These are phyloP conservation scores for Leccinum boreale DNA, from an alignment of 768 basidiomycete species.

Conservation along the genomic window DNA sequence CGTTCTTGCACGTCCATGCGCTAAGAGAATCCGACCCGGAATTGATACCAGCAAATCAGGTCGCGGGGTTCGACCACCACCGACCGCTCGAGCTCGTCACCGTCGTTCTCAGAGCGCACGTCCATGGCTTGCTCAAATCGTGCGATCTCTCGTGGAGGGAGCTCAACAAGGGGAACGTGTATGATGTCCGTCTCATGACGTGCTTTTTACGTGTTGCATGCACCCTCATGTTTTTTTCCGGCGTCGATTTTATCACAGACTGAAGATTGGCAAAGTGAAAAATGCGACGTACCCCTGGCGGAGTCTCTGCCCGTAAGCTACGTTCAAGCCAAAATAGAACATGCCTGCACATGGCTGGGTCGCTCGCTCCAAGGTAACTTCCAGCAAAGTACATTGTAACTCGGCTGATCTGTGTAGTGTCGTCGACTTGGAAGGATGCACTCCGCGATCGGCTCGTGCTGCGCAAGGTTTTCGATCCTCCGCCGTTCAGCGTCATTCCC, in stretches of 20 bases:
- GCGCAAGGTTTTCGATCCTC: conserved; percentile 46
- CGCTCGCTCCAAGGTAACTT: conserved; percentile 40
- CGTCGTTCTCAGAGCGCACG: conserved; percentile 62
- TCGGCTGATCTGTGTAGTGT: conserved; percentile 34
- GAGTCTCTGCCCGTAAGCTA: conserved; percentile 58
- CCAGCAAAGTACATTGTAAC: neutral
- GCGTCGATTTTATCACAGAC: conserved; percentile 40
- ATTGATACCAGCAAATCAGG: conserved; percentile 29
- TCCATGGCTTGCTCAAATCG: conserved; percentile 72
- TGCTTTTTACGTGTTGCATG: conserved; percentile 5
- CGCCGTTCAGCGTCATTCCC: neutral
- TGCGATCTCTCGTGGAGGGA: conserved; percentile 84
- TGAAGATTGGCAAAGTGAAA: conserved; percentile 90
- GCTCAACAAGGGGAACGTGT: conserved; percentile 66
- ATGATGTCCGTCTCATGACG: conserved; percentile 60
- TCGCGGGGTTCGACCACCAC: conserved; percentile 33
- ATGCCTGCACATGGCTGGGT: conserved; percentile 60
- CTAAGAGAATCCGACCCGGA: conserved; percentile 61
- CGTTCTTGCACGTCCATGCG: conserved; percentile 69
- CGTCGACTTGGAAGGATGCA: conserved; percentile 47
- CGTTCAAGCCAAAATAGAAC: conserved; percentile 53
- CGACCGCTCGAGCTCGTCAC: conserved; percentile 65
- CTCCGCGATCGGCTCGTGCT: conserved; percentile 51
- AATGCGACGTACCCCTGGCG: conserved; percentile 73
- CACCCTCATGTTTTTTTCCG: conserved; percentile 12